phyloP scores from a whole-genome alignment of 306 rosid genomes.

The Pueraria montana region DNA sequence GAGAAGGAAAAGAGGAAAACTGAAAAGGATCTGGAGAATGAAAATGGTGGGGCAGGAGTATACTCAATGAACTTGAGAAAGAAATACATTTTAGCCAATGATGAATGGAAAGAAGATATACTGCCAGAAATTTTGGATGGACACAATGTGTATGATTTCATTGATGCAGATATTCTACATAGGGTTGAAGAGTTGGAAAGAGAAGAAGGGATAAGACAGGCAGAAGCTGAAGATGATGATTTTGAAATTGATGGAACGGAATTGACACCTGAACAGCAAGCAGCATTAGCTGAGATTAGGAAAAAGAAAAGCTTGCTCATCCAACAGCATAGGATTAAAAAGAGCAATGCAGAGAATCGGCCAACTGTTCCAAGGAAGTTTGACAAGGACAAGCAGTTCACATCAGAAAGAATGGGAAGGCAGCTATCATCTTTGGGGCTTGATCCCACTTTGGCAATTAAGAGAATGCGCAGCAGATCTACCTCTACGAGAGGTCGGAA shows the following conservation, averaged over 20 bases:
- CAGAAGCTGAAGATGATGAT: slow-evolving; percentile 66
- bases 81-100: slow-evolving; percentile 74
- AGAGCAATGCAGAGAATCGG: slow-evolving; percentile 88
- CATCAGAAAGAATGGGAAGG: slow-evolving; percentile 85
- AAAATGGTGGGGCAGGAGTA: slow-evolving; percentile 95
- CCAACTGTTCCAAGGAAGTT: slow-evolving; percentile 86
- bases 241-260: slow-evolving; percentile 75
- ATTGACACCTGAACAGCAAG: slow-evolving; percentile 74
- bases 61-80: slow-evolving; percentile 85
- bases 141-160: slow-evolving; percentile 84
- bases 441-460: slow-evolving; percentile 70
- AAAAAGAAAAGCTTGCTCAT: slow-evolving; percentile 75
- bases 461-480: slow-evolving; percentile 81
- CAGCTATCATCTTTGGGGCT: slow-evolving; percentile 78
- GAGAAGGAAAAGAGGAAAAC: slow-evolving; percentile 74
- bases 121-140: slow-evolving; percentile 94
- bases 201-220: slow-evolving; percentile 74
- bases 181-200: slow-evolving; percentile 90
- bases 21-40: slow-evolving; percentile 83
- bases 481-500: slow-evolving; percentile 68
- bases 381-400: slow-evolving; percentile 71
- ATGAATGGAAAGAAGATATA: slow-evolving; percentile 89
- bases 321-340: slow-evolving; percentile 82
- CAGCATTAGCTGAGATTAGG: slow-evolving; percentile 73
- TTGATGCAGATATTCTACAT: slow-evolving; percentile 77